Conservation (phyloP, 2,329 filamentous ascomycete genomes). For the Geosmithia putterillii region DNA sequence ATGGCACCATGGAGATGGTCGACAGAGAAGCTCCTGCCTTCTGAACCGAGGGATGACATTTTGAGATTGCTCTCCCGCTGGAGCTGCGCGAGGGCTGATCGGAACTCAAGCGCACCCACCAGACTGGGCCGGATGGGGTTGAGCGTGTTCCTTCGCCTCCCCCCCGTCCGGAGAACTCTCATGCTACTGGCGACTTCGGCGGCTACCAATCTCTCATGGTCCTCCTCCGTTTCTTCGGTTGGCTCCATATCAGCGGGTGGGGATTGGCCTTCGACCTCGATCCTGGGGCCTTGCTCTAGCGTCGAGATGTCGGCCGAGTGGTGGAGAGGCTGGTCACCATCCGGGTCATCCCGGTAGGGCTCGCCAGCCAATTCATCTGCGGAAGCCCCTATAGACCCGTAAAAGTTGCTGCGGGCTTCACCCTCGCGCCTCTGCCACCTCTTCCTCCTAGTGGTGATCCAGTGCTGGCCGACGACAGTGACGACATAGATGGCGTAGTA, state of each 20-base stretch:
- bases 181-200: slow-evolving; percentile 89
- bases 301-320: slow-evolving; percentile 12
- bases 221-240: slow-evolving; percentile 33
- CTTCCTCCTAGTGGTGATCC: slow-evolving; percentile 56
- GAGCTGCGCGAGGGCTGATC: slow-evolving; percentile 78
- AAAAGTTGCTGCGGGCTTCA: slow-evolving; percentile 62
- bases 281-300: slow-evolving; percentile 31
- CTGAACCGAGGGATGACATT: slow-evolving; percentile 53
- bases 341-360: slow-evolving; percentile 51
- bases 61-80: slow-evolving; percentile 70
- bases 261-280: slow-evolving; percentile 29
- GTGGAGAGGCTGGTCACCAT: slow-evolving; percentile 12
- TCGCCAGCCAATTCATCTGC: slow-evolving; percentile 41
- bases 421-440: slow-evolving; percentile 52
- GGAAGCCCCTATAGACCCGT: slow-evolving; percentile 37
- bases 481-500: slow-evolving; percentile 86
- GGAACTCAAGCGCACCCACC: slow-evolving; percentile 86
- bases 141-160: slow-evolving; percentile 58
- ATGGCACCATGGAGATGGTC: slow-evolving; percentile 9
- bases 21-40: slow-evolving; percentile 42
- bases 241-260: neutral
- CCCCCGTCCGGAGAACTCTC: slow-evolving; percentile 63
- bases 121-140: slow-evolving; percentile 86
- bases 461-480: slow-evolving; percentile 86
- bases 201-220: slow-evolving; percentile 51